A percentile compares a stretch with the other conserved stretches of the same genome.
These are phyloP conservation scores for Santalum album DNA, from an alignment of 164 flowering plant species.

Conservation along the genomic window DNA sequence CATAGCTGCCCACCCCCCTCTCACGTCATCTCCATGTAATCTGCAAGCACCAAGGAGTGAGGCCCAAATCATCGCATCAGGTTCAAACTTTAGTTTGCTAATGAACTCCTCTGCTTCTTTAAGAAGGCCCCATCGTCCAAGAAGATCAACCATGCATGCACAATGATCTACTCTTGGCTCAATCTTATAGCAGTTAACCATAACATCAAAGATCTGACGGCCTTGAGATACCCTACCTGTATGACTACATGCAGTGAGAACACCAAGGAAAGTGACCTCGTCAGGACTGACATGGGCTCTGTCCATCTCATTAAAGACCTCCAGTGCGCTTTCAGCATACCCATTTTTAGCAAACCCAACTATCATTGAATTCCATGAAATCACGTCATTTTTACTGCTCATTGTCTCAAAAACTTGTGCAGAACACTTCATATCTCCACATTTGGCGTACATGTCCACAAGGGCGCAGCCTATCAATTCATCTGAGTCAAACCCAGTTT, in stretches of 20 bases:
- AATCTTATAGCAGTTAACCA: constrained; percentile 41
- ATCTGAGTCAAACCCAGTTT: constrained; percentile 49
- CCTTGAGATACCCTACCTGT: constrained; percentile 69
- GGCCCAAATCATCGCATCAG: constrained; percentile 74
- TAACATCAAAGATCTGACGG: constrained; percentile 39
- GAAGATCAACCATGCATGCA: constrained; percentile 86
- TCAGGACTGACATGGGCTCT: constrained; percentile 43
- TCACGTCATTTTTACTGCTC: constrained; percentile 37
- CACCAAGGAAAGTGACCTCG: constrained; percentile 78
- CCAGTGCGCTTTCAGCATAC: constrained; percentile 55
- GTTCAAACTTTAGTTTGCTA: constrained; percentile 29
- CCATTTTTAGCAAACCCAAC: constrained; percentile 89
- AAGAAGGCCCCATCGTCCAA: constrained; percentile 75
- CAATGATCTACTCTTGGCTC: constrained; percentile 63
- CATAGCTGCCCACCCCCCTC: constrained; percentile 59
- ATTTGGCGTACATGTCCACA: constrained; percentile 90
- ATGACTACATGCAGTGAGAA: constrained; percentile 86
- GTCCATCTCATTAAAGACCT: constrained; percentile 50
- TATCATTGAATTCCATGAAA: constrained; percentile 88
- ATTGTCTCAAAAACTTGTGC: constrained; percentile 56
- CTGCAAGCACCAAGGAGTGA: constrained; percentile 69
- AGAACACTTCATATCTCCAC: constrained; percentile 72
- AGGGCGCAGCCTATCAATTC: constrained; percentile 62
- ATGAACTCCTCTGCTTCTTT: constrained; percentile 72
- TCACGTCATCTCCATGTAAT: constrained; percentile 59